A percentile compares a stretch with the other conserved stretches of the same genome.
Evolutionary conservation across 345 rosid genomes (phyloP).

Genomic region (Brassica cretica): DNA sequence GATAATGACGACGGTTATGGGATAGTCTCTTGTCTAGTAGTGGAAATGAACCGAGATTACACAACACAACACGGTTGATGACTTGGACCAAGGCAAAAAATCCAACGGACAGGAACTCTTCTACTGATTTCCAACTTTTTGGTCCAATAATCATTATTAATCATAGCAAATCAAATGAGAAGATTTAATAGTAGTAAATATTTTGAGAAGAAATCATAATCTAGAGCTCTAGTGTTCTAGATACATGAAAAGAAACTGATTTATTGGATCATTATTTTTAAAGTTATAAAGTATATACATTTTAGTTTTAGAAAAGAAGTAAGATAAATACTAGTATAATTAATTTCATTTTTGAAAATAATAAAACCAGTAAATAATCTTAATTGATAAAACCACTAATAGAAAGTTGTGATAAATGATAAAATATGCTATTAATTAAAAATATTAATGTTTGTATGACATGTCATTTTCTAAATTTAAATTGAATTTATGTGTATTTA

Average conservation of each 20-base stretch:
- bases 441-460: not conserved
- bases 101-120: conserved; percentile 24
- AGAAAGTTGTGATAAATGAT: not conserved
- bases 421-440: not conserved
- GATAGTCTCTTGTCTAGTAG: conserved; percentile 14
- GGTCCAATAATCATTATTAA: not conserved
- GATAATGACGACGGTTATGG: not conserved
- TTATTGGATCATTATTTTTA: not conserved
- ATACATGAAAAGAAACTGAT: not conserved
- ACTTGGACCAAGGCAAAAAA: not conserved
- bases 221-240: not conserved
- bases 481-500: not conserved
- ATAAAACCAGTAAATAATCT: not conserved
- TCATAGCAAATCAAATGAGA: conserved; percentile 10
- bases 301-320: not conserved
- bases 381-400: not conserved
- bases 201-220: not conserved
- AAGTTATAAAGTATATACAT: conserved; percentile 7
- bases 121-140: not conserved
- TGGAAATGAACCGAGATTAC: conserved; percentile 2
- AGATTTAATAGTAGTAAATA: not conserved
- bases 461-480: not conserved
- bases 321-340: conserved; percentile 1
- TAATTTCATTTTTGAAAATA: not conserved
- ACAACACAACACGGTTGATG: conserved; percentile 21